Evolutionary conservation across 352 stramenopile species (phyloP), one percentile per base, ranked within the genome.

Genomic region (Pelagophyceae sp.): DNA sequence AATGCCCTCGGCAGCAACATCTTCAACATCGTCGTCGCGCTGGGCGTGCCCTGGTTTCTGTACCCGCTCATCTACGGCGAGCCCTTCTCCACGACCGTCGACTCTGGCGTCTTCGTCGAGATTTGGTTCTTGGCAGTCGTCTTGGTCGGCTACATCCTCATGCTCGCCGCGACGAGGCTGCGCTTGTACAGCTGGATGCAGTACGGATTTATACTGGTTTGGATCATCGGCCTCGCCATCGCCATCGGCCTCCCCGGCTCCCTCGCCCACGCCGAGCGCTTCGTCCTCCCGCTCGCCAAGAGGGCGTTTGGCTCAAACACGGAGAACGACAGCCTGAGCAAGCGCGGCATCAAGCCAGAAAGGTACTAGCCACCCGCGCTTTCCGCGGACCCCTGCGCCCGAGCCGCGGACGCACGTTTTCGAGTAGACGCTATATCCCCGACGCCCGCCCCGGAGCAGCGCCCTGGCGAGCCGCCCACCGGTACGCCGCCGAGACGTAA

Each of bases 1-100:
- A 91, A 91, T 82, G 84, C 87, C 0, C 89, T 93, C 69, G 87
- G 89, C n/a, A 86, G 75, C 29, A 92, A 93, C 77, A 87, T 90
- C 23, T 93, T 92, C 80, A 89, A 92, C 70, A 91, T 92, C 51
- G 79, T 86, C 51, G 75, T 92, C 60, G 89, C 85, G 29, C 81
- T 93, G 51, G 87, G 87, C 20, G 76, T 93, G 17, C 88, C 88
- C 25, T 93, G 88, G 88, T 71, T 90, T 17, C 76, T 93, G 19
- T 90, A 87, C 74, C 83, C 45, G 37, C 29, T 77, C 77, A 33
- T 75, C 25, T 75, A 79, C 38, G 72, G 64, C 31, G 19, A 38
- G 27, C 29, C 40, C 71, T 61, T 33, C 32, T 38, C 32, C 5
- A 61, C 65, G 1, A 38, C 37, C 1, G 71, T 58, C 3, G 71